A percentile compares a stretch with the other conserved stretches of the same genome.
These are phyloP conservation scores for Salix dunnii DNA, from an alignment of 345 rosid species.

Conservation along the genomic window DNA sequence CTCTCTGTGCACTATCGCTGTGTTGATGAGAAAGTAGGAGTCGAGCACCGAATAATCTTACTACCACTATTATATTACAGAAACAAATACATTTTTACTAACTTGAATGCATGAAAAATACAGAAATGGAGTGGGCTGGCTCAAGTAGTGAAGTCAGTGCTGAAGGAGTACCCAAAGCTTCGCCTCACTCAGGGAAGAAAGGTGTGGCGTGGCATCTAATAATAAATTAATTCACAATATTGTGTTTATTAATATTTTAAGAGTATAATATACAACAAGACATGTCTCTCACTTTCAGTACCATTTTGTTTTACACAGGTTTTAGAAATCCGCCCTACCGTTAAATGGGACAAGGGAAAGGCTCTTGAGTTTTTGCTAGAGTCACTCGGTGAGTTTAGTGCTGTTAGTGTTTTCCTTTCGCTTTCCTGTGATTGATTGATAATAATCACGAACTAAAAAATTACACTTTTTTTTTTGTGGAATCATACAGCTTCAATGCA, in stretches of 20 bases:
- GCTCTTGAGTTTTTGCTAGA: constrained; percentile 53
- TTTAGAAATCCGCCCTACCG: constrained; percentile 46
- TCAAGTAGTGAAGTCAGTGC: constrained; percentile 37
- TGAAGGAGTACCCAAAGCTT: constrained; percentile 36
- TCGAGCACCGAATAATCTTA: neutral
- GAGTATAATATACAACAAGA: neutral
- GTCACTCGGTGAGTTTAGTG: constrained; percentile 18
- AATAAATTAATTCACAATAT: neutral
- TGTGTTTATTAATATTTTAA: neutral
- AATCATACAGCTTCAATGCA: neutral
- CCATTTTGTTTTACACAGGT: constrained; percentile 23
- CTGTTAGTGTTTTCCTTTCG: neutral
- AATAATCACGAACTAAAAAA: neutral
- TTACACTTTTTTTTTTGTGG: no score
- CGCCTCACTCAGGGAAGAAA: constrained; percentile 37
- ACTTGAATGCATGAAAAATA: neutral
- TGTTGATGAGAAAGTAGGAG: constrained; percentile 38
- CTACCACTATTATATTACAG: neutral
- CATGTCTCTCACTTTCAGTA: neutral
- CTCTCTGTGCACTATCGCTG: constrained; percentile 51
- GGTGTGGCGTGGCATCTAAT: constrained; percentile 21
- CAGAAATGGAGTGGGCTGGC: constrained; percentile 84
- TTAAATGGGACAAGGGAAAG: constrained; percentile 60
- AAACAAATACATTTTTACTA: neutral
- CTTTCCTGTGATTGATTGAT: neutral